Evolutionary conservation across 257 asterid genomes (phyloP).

Genomic region (Solanum gandarillasii): DNA sequence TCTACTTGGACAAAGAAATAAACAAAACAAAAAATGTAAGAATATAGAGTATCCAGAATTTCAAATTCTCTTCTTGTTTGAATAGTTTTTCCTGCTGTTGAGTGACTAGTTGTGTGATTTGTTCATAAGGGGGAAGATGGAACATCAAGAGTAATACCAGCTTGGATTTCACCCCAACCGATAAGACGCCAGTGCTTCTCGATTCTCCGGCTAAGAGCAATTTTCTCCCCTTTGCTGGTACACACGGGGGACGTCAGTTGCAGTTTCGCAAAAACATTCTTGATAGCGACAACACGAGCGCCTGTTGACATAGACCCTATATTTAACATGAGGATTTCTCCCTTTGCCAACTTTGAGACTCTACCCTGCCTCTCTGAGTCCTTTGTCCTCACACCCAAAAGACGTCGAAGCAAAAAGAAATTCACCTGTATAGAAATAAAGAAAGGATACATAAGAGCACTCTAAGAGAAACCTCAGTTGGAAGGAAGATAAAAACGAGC

Average conservation of each 20-base stretch:
- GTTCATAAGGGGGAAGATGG: slow-evolving; percentile 69
- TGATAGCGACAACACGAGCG: slow-evolving; percentile 85
- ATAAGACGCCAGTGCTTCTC: slow-evolving; percentile 99
- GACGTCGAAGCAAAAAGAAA: slow-evolving; percentile 75
- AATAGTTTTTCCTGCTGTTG: background rate
- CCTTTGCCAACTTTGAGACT: slow-evolving; percentile 78
- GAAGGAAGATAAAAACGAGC: background rate
- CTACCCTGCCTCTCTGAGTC: slow-evolving; percentile 85
- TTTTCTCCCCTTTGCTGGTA: slow-evolving; percentile 87
- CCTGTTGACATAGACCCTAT: slow-evolving; percentile 98
- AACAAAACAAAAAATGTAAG: background rate
- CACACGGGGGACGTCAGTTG: slow-evolving; percentile 94
- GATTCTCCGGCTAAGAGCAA: slow-evolving; percentile 83
- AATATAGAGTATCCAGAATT: background rate
- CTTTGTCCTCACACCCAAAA: slow-evolving; percentile 88
- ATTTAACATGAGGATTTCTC: slow-evolving; percentile 90
- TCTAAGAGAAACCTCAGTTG: background rate
- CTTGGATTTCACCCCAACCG: slow-evolving; percentile 96
- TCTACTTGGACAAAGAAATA: background rate
- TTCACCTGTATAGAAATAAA: slow-evolving; percentile 49
- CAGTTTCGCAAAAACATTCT: slow-evolving; percentile 79
- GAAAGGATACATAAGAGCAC: background rate
- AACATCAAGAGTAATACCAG: slow-evolving; percentile 79
- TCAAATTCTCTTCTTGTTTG: background rate
- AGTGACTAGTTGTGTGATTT: background rate